These are phyloP conservation scores for Exsudoporus floridanus DNA, from an alignment of 1,284 basidiomycete genomes.

Conservation along the genomic window DNA sequence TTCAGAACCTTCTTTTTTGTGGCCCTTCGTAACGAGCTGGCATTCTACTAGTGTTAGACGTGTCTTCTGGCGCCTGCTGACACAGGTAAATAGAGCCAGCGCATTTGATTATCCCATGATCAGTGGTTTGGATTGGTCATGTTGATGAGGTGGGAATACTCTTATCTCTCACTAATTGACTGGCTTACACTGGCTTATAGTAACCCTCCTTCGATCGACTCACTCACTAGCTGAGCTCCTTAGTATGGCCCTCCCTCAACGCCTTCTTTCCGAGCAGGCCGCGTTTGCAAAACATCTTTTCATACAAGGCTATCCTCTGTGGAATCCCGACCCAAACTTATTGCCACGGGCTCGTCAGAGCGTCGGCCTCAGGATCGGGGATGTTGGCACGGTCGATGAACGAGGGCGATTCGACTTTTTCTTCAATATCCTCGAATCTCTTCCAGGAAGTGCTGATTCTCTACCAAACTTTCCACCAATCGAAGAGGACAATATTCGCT, in stretches of 20 bases:
- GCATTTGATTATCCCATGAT: too few species aligned
- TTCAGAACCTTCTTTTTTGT: too few species aligned
- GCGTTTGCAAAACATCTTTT: not conserved
- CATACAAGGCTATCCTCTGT: slow-evolving; percentile 3
- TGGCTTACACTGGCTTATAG: too few species aligned
- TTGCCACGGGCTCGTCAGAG: not conserved
- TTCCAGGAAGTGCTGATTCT: not conserved
- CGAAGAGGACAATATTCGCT: not conserved
- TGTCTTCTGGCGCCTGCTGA: too few species aligned
- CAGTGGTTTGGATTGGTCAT: too few species aligned
- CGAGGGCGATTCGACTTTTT: not conserved
- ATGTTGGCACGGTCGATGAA: slow-evolving; percentile 5
- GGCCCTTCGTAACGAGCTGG: too few species aligned
- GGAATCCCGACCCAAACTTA: not conserved
- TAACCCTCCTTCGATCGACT: not conserved
- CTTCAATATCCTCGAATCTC: slow-evolving; percentile 2
- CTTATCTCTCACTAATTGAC: too few species aligned
- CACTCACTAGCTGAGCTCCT: not conserved
- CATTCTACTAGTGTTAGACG: too few species aligned
- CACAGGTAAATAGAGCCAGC: too few species aligned
- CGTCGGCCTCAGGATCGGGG: slow-evolving; percentile 1
- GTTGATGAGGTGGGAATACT: too few species aligned
- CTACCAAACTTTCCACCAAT: not conserved
- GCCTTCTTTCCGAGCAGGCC: not conserved
- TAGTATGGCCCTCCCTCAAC: not conserved